Evolutionary conservation across 768 basidiomycete species (phyloP), one percentile per base, ranked within the genome.

Genomic region (Saitozyma sp.): DNA sequence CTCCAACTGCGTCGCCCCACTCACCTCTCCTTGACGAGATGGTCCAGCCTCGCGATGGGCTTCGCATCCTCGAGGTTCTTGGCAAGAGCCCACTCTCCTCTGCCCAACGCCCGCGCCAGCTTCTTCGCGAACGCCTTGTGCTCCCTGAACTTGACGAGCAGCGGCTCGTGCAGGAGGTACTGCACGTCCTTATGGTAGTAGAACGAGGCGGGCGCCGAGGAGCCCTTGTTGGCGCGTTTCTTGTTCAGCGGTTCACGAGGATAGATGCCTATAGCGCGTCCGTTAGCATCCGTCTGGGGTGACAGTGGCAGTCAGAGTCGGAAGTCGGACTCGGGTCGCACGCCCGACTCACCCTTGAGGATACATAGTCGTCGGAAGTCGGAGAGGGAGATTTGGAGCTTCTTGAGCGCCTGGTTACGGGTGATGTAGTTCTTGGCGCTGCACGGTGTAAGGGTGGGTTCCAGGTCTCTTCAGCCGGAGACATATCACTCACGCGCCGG

Each of bases 61-160:
- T 90, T 94, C 69, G 89, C 89, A 58, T 94, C 90, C 78, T 98
- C 92, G 52, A 99, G 76, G 67, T 88, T 92, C 80, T 95, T 96
- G 3, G 96, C 96, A 62, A 86, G 87, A 59, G 87, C 89, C 92
- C 93, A 99, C 84, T 99, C 94, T 46, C 90, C 89, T 59, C 94
- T 83, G 20, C 95, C 96, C 48, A 99, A 83, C 9, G 96, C 95
- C 60, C 91, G 85, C 51, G 91, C 88, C 50, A 99, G 85, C 81
- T 96, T 96, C 82, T 97, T 97, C 2, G 96, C 94, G 70, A 98
- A 98, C 1, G 93, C 88, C 79, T 99, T 99, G 83, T 99, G 96
- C 78, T 98, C 93, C 74, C 96, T 84, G 55, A 99, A 84, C 79
- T 92, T 96, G 78, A 86, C 87, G 29, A 99, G 83, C 10, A 98